These are phyloP conservation scores for Termitomyces eurrhizus DNA, from an alignment of 768 basidiomycete genomes.

Conservation along the genomic window DNA sequence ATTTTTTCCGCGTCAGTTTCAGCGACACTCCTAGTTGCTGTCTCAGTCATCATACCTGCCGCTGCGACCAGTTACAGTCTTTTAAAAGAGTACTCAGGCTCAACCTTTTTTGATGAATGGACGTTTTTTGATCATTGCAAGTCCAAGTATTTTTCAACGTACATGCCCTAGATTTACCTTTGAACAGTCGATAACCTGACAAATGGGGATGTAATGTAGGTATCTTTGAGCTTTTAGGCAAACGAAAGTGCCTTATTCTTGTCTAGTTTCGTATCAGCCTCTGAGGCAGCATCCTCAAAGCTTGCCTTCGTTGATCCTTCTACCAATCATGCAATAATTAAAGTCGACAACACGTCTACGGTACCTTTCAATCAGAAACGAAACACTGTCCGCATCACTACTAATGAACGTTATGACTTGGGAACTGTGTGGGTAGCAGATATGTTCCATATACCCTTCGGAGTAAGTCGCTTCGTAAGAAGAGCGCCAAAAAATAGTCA, in stretches of 20 bases:
- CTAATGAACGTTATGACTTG: slow-evolving; percentile 49
- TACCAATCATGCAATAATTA: slow-evolving; percentile 75
- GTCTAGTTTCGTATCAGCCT: slow-evolving; percentile 46
- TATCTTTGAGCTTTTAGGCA: neutral
- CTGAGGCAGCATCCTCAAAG: slow-evolving; percentile 39
- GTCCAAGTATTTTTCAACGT: slow-evolving; percentile 16
- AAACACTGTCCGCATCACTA: slow-evolving; percentile 63
- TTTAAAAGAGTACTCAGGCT: slow-evolving; percentile 53
- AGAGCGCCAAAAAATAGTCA: neutral
- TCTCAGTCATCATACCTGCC: slow-evolving; percentile 5
- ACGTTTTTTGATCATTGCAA: slow-evolving; percentile 56
- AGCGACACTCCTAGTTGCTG: slow-evolving; percentile 1
- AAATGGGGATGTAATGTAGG: slow-evolving; percentile 56
- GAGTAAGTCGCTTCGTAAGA: slow-evolving; percentile 33
- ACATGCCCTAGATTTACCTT: neutral
- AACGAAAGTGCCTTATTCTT: neutral
- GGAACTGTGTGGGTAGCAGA: slow-evolving; percentile 67
- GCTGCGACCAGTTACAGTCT: slow-evolving; percentile 37
- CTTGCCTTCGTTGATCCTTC: slow-evolving; percentile 59
- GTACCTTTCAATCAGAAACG: slow-evolving; percentile 54
- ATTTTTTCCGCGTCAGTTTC: neutral
- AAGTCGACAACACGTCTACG: slow-evolving; percentile 65
- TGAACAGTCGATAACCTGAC: slow-evolving; percentile 63
- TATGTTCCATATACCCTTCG: slow-evolving; percentile 61
- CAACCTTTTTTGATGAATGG: slow-evolving; percentile 67